Percentiles rank a stretch among this genome's conserved stretches.
phyloP scores from a whole-genome alignment of 495 filamentous ascomycete species.

The Lichenothelia convexa region DNA sequence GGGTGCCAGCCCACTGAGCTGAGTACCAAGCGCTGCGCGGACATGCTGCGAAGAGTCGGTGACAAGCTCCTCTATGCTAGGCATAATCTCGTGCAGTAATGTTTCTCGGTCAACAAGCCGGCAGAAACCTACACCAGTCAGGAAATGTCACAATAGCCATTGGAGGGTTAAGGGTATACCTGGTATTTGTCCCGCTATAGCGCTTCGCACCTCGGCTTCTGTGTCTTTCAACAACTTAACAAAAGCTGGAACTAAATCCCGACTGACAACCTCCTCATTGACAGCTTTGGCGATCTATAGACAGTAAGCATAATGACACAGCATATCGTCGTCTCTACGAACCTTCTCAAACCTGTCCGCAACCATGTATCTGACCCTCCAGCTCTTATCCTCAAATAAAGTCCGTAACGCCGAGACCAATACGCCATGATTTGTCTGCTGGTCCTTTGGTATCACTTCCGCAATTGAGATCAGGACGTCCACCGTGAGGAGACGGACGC shows the following conservation, averaged over 20 bases:
- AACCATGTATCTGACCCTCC: slow-evolving; percentile 98
- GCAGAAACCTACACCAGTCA: slow-evolving; percentile 57
- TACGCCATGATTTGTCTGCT: slow-evolving; percentile 89
- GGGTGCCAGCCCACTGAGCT: slow-evolving; percentile 91
- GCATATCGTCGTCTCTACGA: not conserved
- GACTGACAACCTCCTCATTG: slow-evolving; percentile 84
- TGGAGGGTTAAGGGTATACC: slow-evolving; percentile 28
- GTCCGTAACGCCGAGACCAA: slow-evolving; percentile 74
- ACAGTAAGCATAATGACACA: not conserved
- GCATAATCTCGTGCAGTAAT: slow-evolving; percentile 92
- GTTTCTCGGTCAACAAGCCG: slow-evolving; percentile 66
- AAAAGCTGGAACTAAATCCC: slow-evolving; percentile 91
- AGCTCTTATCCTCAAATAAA: slow-evolving; percentile 96
- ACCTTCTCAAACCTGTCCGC: slow-evolving; percentile 98
- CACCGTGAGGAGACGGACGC: slow-evolving; percentile 85
- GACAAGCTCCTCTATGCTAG: slow-evolving; percentile 85
- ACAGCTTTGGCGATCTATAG: slow-evolving; percentile 87
- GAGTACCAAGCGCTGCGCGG: slow-evolving; percentile 81
- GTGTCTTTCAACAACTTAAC: slow-evolving; percentile 94
- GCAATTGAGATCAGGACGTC: slow-evolving; percentile 93
- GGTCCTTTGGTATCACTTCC: slow-evolving; percentile 92
- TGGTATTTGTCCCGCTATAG: slow-evolving; percentile 92
- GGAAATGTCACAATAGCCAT: slow-evolving; percentile 9
- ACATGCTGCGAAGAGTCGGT: slow-evolving; percentile 94
- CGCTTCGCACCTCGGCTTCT: slow-evolving; percentile 92